phyloP scores from a whole-genome alignment of 2,329 filamentous ascomycete species.

The Pyricularia pennisetigena region DNA sequence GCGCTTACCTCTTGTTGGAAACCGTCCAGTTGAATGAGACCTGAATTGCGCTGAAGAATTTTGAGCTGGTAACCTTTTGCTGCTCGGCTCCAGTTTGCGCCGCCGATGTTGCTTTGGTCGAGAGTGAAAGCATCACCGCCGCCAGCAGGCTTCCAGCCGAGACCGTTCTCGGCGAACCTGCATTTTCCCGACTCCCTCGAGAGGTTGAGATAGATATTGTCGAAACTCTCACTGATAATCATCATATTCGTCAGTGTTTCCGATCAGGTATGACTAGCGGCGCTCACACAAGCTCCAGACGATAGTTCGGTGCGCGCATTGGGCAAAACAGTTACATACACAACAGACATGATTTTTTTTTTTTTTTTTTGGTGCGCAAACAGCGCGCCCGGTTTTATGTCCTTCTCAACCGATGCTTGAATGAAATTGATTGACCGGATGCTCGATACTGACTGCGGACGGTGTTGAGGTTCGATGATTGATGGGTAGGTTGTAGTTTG shows the following conservation, averaged over 20 bases:
- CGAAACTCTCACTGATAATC: slow-evolving; percentile 69
- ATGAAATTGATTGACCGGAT: neutral
- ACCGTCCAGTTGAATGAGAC: slow-evolving; percentile 87
- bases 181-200: slow-evolving; percentile 89
- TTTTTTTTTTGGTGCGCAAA: neutral
- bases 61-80: slow-evolving; percentile 90
- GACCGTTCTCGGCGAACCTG: slow-evolving; percentile 85
- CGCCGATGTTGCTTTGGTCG: slow-evolving; percentile 73
- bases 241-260: neutral
- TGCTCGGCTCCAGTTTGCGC: slow-evolving; percentile 90
- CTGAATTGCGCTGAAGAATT: slow-evolving; percentile 73
- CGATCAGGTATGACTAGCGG: neutral
- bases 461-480: neutral
- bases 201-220: slow-evolving; percentile 92
- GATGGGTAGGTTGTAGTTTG: neutral
- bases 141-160: slow-evolving; percentile 87
- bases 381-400: neutral
- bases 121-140: slow-evolving; percentile 91
- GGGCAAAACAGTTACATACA: neutral
- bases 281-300: neutral
- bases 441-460: neutral
- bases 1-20: slow-evolving; percentile 67
- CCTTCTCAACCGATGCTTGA: neutral
- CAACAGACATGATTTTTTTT: neutral
- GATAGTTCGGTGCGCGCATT: neutral